Conservation (phyloP, 2,329 filamentous ascomycete species). For the Epichloe elymi region DNA sequence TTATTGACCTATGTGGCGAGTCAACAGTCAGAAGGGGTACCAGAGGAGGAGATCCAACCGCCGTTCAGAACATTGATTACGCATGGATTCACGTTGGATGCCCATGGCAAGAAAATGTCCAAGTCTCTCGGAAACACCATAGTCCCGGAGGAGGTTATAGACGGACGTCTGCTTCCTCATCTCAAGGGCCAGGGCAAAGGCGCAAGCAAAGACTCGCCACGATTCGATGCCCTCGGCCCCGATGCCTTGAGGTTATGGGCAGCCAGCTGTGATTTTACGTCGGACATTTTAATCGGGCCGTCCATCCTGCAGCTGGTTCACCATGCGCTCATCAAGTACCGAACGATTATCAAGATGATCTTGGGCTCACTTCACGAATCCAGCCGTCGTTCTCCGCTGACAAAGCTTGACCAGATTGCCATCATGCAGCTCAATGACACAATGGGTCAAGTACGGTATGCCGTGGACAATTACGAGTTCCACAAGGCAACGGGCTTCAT, state of each 20-base stretch:
- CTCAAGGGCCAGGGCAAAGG: slow-evolving; percentile 40
- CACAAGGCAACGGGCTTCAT: slow-evolving; percentile 61
- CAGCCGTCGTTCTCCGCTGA: slow-evolving; percentile 35
- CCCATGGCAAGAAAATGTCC: slow-evolving; percentile 93
- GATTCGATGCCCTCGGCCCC: slow-evolving; percentile 62
- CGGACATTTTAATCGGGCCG: slow-evolving; percentile 71
- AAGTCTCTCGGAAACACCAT: slow-evolving; percentile 91
- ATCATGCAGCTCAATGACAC: slow-evolving; percentile 58
- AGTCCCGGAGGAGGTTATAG: slow-evolving; percentile 69
- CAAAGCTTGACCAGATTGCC: slow-evolving; percentile 59
- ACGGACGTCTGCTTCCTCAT: slow-evolving; percentile 63
- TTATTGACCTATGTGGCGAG: slow-evolving; percentile 72
- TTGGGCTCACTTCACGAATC: slow-evolving; percentile 58
- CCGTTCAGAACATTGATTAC: slow-evolving; percentile 88
- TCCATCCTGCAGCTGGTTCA: slow-evolving; percentile 67
- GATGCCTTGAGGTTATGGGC: slow-evolving; percentile 86
- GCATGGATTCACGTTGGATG: slow-evolving; percentile 87
- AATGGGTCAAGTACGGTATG: slow-evolving; percentile 48
- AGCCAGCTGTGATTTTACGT: slow-evolving; percentile 81
- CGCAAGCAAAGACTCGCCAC: slow-evolving; percentile 11
- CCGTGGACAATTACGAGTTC: slow-evolving; percentile 66
- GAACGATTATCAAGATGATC: slow-evolving; percentile 81
- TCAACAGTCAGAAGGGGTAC: slow-evolving; percentile 26
- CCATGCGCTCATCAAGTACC: slow-evolving; percentile 68
- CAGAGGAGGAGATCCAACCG: slow-evolving; percentile 23